phyloP scores from a whole-genome alignment of 768 basidiomycete species.

The Xerocomellus intermedius region DNA sequence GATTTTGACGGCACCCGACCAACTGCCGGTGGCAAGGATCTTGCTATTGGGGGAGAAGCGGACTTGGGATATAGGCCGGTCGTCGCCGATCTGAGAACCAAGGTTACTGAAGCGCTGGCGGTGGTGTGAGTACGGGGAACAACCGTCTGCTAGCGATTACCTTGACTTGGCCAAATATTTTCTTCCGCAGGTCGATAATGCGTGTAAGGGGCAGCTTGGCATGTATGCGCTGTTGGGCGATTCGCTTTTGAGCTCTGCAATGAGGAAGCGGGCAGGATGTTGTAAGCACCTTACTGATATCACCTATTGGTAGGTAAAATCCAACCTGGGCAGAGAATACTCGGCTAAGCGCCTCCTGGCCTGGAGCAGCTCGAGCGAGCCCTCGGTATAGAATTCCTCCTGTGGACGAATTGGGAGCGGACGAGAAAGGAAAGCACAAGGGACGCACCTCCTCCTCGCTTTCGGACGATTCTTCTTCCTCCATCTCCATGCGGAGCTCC shows the following conservation, averaged over 20 bases:
- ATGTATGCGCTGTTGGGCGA: constrained; percentile 91
- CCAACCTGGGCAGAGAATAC: constrained; percentile 93
- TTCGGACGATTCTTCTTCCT: constrained; percentile 60
- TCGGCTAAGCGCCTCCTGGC: constrained; percentile 85
- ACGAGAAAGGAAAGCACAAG: not conserved
- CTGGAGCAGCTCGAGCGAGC: constrained; percentile 82
- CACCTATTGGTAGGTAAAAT: constrained; percentile 58
- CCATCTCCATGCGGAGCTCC: constrained; percentile 49
- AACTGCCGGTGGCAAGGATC: constrained; percentile 88
- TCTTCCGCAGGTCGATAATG: constrained; percentile 91
- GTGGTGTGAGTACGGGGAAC: not conserved
- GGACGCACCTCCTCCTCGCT: constrained; percentile 71
- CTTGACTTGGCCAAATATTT: constrained; percentile 86
- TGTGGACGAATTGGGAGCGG: constrained; percentile 30
- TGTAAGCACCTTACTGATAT: constrained; percentile 77
- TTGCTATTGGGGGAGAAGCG: constrained; percentile 92
- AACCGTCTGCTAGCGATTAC: constrained; percentile 39
- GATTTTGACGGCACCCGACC: constrained; percentile 92
- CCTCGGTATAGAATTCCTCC: constrained; percentile 96
- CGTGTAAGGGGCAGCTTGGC: constrained; percentile 82
- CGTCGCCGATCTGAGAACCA: constrained; percentile 97
- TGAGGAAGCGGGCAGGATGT: constrained; percentile 38
- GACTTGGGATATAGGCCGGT: constrained; percentile 89
- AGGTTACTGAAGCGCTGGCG: constrained; percentile 82
- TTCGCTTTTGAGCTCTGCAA: constrained; percentile 91